Conservation (phyloP, 768 basidiomycete species). For the Serendipita sp. region DNA sequence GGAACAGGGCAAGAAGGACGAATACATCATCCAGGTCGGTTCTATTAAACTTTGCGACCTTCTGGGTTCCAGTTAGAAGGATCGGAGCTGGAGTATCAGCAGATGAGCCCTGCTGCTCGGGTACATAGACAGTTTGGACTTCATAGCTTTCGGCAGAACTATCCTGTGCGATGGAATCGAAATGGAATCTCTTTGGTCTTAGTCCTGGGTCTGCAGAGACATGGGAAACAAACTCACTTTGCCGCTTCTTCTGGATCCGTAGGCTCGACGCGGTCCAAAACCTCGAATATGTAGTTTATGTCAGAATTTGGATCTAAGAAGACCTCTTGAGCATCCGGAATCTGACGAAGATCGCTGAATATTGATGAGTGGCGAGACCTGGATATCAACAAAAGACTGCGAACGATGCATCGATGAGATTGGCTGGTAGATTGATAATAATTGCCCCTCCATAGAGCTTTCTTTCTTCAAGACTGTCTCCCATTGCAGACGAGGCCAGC, state of each 20-base stretch:
- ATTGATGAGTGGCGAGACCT: not conserved
- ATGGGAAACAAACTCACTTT: conserved; percentile 30
- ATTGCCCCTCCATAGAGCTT: conserved; percentile 84
- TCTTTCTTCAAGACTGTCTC: conserved; percentile 15
- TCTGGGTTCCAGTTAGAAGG: conserved; percentile 52
- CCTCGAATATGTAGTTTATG: conserved; percentile 69
- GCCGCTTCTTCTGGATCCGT: conserved; percentile 42
- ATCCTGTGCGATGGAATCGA: conserved; percentile 79
- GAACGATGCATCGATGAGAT: conserved; percentile 75
- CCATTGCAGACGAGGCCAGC: not conserved
- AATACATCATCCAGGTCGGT: conserved; percentile 45
- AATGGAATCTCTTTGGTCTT: conserved; percentile 61
- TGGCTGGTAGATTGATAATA: conserved; percentile 33
- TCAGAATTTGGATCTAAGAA: conserved; percentile 55
- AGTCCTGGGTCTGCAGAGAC: not conserved
- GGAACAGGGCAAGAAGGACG: conserved; percentile 67
- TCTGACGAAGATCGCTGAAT: conserved; percentile 50
- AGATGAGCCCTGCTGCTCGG: conserved; percentile 17
- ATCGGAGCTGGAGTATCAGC: conserved; percentile 42
- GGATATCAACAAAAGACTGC: conserved; percentile 16
- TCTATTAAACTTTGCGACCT: conserved; percentile 61
- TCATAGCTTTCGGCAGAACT: conserved; percentile 46
- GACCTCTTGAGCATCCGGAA: conserved; percentile 93
- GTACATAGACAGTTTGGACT: conserved; percentile 26
- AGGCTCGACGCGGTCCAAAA: conserved; percentile 57